Conservation (phyloP, 73 alveolate species). For the Paramecium primaurelia region DNA sequence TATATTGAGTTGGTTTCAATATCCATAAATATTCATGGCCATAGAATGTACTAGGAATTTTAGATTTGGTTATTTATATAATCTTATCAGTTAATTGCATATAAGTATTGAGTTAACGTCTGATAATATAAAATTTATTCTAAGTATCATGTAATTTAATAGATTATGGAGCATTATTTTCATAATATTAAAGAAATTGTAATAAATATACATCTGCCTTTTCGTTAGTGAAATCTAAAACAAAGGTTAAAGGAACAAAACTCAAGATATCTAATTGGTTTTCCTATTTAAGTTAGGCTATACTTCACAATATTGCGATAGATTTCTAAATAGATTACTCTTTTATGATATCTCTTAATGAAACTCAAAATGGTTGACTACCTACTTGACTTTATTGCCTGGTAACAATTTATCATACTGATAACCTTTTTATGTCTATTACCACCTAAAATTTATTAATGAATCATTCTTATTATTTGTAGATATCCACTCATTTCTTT, state of each 20-base stretch:
- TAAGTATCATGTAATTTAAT: background rate
- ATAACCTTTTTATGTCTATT: conserved; percentile 11
- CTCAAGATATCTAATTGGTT: background rate
- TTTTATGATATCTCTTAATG: conserved; percentile 52
- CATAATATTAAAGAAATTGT: conserved; percentile 27
- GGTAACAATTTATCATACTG: conserved; percentile 44
- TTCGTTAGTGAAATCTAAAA: conserved; percentile 45
- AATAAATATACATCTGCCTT: background rate
- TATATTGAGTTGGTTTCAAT: conserved; percentile 45
- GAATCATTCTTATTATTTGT: background rate
- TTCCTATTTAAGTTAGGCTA: background rate
- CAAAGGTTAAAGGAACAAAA: conserved; percentile 46
- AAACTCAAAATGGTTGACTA: conserved; percentile 55
- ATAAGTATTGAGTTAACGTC: background rate
- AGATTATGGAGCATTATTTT: background rate
- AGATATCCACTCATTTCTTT: background rate
- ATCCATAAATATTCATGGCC: conserved; percentile 51
- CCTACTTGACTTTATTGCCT: background rate
- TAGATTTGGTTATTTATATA: background rate
- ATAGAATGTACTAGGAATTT: background rate
- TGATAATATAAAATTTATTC: background rate
- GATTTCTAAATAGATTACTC: conserved; percentile 12
- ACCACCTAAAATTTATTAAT: conserved; percentile 23
- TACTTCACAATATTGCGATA: conserved; percentile 52
- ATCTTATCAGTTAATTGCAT: background rate